phyloP scores from a whole-genome alignment of 805 yeast species.

The Starmerella floricola region DNA sequence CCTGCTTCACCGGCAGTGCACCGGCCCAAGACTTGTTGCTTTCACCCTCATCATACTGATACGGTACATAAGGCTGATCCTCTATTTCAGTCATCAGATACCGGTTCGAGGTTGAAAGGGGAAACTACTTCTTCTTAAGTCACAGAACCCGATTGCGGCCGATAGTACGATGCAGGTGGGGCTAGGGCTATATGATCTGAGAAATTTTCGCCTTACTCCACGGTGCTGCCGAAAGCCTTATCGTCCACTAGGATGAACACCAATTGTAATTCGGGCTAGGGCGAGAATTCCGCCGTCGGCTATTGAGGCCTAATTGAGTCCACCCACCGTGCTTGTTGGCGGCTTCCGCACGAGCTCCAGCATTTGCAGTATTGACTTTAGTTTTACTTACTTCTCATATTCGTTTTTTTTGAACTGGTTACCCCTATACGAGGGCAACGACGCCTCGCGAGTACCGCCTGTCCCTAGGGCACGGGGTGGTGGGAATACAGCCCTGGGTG shows the following conservation, averaged over 20 bases:
- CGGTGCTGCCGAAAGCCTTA: conserved; percentile 2
- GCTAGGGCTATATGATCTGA: conserved; percentile 1
- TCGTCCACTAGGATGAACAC: conserved; percentile 1
- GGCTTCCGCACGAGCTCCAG: too few species aligned
- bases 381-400: too few species aligned
- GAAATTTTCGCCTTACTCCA: conserved; percentile 3
- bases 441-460: too few species aligned
- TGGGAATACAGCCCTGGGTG: too few species aligned
- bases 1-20: conserved; percentile 72
- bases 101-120: neutral
- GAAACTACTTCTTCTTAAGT: neutral
- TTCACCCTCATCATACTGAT: conserved; percentile 60
- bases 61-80: conserved; percentile 29
- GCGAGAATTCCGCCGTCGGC: neutral
- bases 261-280: conserved; percentile 4
- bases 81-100: conserved; percentile 6
- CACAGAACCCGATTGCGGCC: neutral
- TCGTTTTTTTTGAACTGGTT: too few species aligned
- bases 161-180: conserved; percentile 2
- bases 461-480: too few species aligned
- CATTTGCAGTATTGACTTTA: too few species aligned
- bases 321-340: too few species aligned
- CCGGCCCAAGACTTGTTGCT: conserved; percentile 87
- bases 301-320: too few species aligned
- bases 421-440: too few species aligned